Evolutionary conservation across 345 rosid genomes (phyloP).

Genomic region (Laguncularia racemosa): DNA sequence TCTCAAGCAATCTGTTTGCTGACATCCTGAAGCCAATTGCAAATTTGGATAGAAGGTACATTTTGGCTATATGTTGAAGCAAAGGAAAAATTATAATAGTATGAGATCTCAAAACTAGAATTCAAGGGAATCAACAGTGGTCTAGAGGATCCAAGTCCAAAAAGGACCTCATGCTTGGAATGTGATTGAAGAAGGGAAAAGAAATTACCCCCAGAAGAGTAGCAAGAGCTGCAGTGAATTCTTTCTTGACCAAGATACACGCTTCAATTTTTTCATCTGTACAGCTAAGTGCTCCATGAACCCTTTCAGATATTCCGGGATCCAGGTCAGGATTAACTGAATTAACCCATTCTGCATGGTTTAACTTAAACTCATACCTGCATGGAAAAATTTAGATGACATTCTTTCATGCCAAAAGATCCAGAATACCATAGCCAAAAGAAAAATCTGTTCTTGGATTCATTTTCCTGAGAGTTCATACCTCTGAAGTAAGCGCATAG

Average conservation of each 20-base stretch:
- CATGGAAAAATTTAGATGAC: neutral
- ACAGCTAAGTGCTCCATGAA: constrained; percentile 49
- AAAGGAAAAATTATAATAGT: too few relatives aligned
- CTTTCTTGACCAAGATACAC: constrained; percentile 39
- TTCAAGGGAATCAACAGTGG: neutral
- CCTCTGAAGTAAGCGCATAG: constrained; percentile 69
- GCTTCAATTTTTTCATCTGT: constrained; percentile 41
- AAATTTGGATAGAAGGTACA: too few relatives aligned
- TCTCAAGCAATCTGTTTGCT: too few relatives aligned
- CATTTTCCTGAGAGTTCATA: constrained; percentile 8
- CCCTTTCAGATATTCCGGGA: constrained; percentile 53
- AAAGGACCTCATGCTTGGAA: neutral
- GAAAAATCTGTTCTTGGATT: neutral
- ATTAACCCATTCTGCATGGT: constrained; percentile 69
- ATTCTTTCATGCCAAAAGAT: neutral
- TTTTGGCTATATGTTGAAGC: too few relatives aligned
- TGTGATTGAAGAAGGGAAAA: constrained; percentile 8
- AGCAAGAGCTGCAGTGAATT: constrained; percentile 48
- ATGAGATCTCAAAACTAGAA: too few relatives aligned
- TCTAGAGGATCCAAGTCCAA: neutral
- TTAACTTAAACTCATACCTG: constrained; percentile 79
- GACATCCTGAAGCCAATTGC: too few relatives aligned
- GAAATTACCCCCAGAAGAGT: constrained; percentile 60
- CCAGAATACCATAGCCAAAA: neutral
- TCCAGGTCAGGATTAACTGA: constrained; percentile 67